A percentile compares a stretch with the other conserved stretches of the same genome.
Conservation (phyloP, 1,284 basidiomycete genomes). For the Peniophora sp. region DNA sequence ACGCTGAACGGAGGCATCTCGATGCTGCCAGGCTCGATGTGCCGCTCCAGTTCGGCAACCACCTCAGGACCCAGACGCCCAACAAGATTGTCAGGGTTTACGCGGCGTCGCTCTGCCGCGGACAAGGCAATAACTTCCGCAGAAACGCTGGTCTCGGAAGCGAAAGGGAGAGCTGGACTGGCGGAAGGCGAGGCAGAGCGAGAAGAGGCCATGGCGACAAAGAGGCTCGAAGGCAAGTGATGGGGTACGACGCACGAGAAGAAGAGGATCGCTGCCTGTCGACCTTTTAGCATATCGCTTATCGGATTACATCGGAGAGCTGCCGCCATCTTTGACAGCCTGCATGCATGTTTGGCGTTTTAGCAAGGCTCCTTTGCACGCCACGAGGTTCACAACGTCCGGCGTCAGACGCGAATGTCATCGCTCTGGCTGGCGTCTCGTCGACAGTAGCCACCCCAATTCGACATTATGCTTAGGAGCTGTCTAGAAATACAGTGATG, state of each 20-base stretch:
- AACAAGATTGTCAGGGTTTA: constrained; percentile 46
- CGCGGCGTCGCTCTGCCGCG: constrained; percentile 20
- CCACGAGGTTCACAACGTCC: no score
- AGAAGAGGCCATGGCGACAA: no score
- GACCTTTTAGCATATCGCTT: constrained; percentile 1
- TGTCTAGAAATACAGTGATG: constrained; percentile 78
- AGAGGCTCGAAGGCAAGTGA: no score
- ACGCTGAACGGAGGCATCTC: constrained; percentile 66
- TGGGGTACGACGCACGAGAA: constrained; percentile 1
- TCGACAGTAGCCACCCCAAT: no score
- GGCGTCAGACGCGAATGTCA: no score
- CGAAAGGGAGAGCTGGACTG: background rate
- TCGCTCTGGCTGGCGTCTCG: no score
- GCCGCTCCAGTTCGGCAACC: constrained; percentile 57
- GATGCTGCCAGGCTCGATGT: constrained; percentile 56
- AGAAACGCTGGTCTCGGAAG: background rate
- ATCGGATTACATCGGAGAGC: no score
- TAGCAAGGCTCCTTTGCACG: no score
- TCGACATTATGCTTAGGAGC: background rate
- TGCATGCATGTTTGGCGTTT: no score
- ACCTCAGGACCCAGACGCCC: constrained; percentile 56
- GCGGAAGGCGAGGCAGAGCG: no score
- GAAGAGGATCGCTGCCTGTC: background rate
- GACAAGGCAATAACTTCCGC: background rate
- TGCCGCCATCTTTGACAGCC: no score